Conservation (phyloP, 495 filamentous ascomycete species). For the Massariosphaeria phaeospora region DNA sequence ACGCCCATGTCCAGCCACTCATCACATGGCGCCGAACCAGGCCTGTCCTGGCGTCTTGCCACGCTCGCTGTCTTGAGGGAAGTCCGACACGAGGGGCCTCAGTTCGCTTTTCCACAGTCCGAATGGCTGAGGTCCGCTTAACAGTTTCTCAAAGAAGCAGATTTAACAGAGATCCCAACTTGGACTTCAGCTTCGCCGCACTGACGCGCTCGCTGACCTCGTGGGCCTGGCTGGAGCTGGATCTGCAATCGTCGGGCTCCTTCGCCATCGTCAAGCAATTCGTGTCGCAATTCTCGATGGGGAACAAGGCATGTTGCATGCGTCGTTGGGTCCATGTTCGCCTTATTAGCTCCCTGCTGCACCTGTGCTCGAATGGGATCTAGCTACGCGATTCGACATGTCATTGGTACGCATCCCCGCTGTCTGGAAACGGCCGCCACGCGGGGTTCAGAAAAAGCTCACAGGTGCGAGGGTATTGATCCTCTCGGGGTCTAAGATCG, state of each 20-base stretch:
- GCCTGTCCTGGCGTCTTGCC: too few species aligned
- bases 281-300: not conserved
- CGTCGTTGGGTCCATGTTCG: constrained; percentile 3
- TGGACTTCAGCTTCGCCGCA: too few species aligned
- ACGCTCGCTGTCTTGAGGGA: too few species aligned
- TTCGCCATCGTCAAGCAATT: not conserved
- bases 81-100: too few species aligned
- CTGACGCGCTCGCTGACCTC: too few species aligned
- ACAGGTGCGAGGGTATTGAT: not conserved
- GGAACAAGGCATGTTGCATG: not conserved
- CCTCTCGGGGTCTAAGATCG: not conserved
- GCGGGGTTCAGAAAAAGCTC: not conserved
- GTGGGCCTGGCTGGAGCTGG: too few species aligned
- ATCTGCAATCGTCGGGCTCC: not conserved
- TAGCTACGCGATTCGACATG: not conserved
- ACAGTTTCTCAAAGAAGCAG: too few species aligned
- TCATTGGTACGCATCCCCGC: not conserved
- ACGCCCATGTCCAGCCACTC: too few species aligned
- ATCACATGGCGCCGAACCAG: too few species aligned
- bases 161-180: too few species aligned
- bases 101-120: too few species aligned
- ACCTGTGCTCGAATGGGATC: not conserved
- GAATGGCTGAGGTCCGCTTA: too few species aligned
- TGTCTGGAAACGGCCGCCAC: not conserved
- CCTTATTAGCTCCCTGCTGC: not conserved